Base-by-base conservation (phyloP, 2,329 filamentous ascomycete genomes). In the Aureobasidium namibiae region DNA sequence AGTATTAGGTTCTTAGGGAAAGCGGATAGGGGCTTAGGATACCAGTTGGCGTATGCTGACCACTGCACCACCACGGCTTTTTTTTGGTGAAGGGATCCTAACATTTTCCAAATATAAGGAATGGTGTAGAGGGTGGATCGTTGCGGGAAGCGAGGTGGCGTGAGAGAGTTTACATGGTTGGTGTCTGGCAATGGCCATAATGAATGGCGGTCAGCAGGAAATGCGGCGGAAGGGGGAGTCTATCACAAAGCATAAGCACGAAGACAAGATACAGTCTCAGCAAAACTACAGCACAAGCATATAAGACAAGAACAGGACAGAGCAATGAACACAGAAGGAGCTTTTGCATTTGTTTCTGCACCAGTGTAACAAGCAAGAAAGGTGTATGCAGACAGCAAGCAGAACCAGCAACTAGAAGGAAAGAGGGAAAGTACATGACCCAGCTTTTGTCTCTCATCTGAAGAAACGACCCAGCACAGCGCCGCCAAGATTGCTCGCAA, bases 381-480 rank as follows among this genome's bases (percentile, higher is more conserved):
- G 46, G 31, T 31, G 31, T n/a, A 38, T 50, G 31, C 46, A 10
- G n/a, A 21, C 21, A 13, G 26, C 7, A 50, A 26, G 31, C 31
- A 50, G 21, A 24, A 33, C 29, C 33, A 29, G 18, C 9, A 41
- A 23, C 33, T 16, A 41, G 39, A 46, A 18, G 24, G 18, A 46
- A 44, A 21, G 31, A 42, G 34, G 39, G 31, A 34, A 34, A 34
- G 8, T 21, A 21, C 11, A n/a, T 4, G 13, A 45, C 39, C 53
- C 54, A 56, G 16, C 31, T 38, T 46, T 46, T 41, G 16, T 21
- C 5, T 36, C 10, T 24, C 46, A 76, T 65, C 76, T 76, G 69
- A 83, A 83, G 61, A 81, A 69, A 64, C 78, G 77, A 65, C 79
- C 79, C 62, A 83, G 72, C 73, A 83, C 72, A 26, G 79, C 79